Evolutionary conservation across 371 early-diverging fungal genomes (phyloP), one percentile per base, ranked within the genome.

Genomic region (Nematocida sp.): DNA sequence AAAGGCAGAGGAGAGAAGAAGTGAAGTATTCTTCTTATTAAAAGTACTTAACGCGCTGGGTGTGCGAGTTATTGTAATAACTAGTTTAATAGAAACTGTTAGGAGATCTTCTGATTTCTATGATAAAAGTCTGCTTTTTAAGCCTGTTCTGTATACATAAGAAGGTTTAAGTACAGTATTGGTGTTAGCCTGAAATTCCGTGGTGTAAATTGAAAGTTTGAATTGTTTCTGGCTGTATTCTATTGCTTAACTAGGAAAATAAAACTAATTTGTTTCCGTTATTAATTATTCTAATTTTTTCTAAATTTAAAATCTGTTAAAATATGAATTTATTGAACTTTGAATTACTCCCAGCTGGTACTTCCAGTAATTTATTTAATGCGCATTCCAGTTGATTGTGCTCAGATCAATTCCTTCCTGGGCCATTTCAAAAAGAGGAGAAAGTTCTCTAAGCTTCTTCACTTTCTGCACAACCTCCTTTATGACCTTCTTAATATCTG

Each of bases 341-440:
- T 33, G 33, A 33, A 33, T 33, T 33, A 33, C 2, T 33, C 33
- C 33, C 33, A 33, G 33, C 33, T 33, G 33, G 33, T 2, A 33
- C 33, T 33, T 33, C 33, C 33, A 33, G 33, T 33, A 2, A 33
- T 33, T 33, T 33, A 50, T 23, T 69, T 42, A 75, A 62, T 75
- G 76, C 11, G 39, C 62, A 33, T 44, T 72, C 81, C 81, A 80
- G 27, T 80, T 72, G 25, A 80, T 80, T 13, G 93, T 62, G 91
- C 84, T 84, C 25, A 87, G 58, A 82, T 88, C 86, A 25, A 87
- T 84, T 15, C 88, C 88, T 72, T 86, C 83, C 57, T 84, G 67
- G 11, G 82, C 86, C 95, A 96, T 98, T 88, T 98, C 99, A 94
- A 95, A 96, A 47, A 98, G 90, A 11, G 99, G 99, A 55, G 93